Evolutionary conservation across 352 stramenopile genomes (phyloP).

Genomic region (Phytophthora pini): DNA sequence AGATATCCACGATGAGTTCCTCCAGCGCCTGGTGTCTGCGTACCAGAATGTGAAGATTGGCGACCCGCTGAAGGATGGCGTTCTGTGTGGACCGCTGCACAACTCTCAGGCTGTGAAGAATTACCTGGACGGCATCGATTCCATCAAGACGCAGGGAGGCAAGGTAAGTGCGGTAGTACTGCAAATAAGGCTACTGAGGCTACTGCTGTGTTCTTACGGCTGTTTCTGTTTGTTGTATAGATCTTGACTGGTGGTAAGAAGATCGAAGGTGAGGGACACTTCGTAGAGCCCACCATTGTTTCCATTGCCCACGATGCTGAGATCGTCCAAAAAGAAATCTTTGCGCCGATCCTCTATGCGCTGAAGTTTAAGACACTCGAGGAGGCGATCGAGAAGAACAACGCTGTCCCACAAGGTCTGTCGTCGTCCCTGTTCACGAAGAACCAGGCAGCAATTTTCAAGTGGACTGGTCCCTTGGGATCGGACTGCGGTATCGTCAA

Average conservation of each 20-base stretch:
- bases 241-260: constrained; percentile 89
- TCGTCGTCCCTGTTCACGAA: constrained; percentile 93
- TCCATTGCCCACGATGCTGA: constrained; percentile 81
- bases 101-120: constrained; percentile 85
- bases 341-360: constrained; percentile 92
- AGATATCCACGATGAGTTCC: constrained; percentile 91
- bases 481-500: constrained; percentile 95
- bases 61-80: constrained; percentile 84
- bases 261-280: constrained; percentile 83
- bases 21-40: constrained; percentile 79
- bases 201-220: constrained; percentile 5
- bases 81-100: constrained; percentile 84
- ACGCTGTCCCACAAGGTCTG: constrained; percentile 92
- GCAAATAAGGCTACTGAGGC: neutral
- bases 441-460: constrained; percentile 92
- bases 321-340: constrained; percentile 93
- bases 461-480: constrained; percentile 90
- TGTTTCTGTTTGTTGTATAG: constrained; percentile 38
- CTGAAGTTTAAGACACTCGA: constrained; percentile 92
- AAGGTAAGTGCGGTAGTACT: constrained; percentile 49
- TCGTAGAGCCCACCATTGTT: constrained; percentile 93
- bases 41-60: constrained; percentile 92
- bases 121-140: constrained; percentile 85
- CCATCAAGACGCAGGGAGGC: constrained; percentile 87
- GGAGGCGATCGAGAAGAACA: constrained; percentile 93